A percentile compares a stretch with the other conserved stretches of the same genome.
Conservation (phyloP, 2,329 filamentous ascomycete genomes). For the Fusarium protoensiforme region DNA sequence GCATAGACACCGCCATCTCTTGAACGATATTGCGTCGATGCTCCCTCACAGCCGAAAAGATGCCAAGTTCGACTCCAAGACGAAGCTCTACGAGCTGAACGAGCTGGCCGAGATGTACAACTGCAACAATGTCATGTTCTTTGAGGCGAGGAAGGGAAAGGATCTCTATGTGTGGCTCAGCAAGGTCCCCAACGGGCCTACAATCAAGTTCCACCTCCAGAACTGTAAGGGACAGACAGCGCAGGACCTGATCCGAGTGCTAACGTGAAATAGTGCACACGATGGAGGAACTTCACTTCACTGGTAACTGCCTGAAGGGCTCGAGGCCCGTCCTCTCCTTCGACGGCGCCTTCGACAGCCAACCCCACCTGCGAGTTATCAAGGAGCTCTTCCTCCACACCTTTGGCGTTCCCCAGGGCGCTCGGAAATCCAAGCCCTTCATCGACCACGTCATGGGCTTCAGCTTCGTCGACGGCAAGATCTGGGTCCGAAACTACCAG, state of each 20-base stretch:
- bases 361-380: constrained; percentile 83
- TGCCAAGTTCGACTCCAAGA: constrained; percentile 96
- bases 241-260: not conserved
- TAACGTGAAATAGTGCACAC: constrained; percentile 77
- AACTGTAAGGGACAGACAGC: constrained; percentile 63
- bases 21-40: constrained; percentile 88
- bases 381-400: constrained; percentile 91
- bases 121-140: constrained; percentile 94
- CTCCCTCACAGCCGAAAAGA: constrained; percentile 95
- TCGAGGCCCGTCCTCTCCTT: constrained; percentile 92
- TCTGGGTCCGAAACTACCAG: constrained; percentile 97
- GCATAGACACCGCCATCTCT: constrained; percentile 86
- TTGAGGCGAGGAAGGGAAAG: constrained; percentile 93
- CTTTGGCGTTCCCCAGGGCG: constrained; percentile 90
- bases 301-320: constrained; percentile 95
- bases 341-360: constrained; percentile 84
- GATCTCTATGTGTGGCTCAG: constrained; percentile 95
- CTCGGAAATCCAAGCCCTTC: constrained; percentile 93
- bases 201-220: constrained; percentile 78
- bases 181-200: constrained; percentile 80
- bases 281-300: constrained; percentile 96
- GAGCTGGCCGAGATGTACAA: constrained; percentile 83
- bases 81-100: constrained; percentile 84
- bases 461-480: constrained; percentile 89
- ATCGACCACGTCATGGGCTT: constrained; percentile 96